Evolutionary conservation across 1,284 basidiomycete species (phyloP), one percentile per base, ranked within the genome.

Genomic region (Pseudozyma sp.): DNA sequence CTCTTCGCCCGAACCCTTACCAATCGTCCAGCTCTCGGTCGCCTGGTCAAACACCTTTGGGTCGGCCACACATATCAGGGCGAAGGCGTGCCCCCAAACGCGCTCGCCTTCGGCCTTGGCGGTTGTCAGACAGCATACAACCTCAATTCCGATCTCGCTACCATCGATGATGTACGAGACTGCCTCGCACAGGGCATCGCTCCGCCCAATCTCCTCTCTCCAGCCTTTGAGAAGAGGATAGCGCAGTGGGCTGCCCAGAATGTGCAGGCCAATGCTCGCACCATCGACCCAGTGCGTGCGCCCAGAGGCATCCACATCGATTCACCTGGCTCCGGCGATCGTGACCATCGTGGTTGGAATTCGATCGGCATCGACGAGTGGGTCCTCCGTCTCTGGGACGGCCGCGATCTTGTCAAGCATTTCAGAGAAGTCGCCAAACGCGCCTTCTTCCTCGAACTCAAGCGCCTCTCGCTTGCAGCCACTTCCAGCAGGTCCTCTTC

Each of bases 331-430:
- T 70, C 65, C 2, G 71, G 71, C 7, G 71, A 74, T 40, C 66
- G 58, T 9, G 71, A 69, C 19, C 33, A 55, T 24, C 57, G 66
- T 17, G 59, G 66, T 6, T 74, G 66, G 62, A 65, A 74, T 43
- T 71, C 59, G 47, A 77, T 77, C 54, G 75, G 75, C 45, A 43
- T 77, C 9, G 75, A 77, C 24, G 75, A 77, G 30, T 77, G 75
- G 75, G 56, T 77, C 29, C 55, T 77, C 7, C 48, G 75, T n/a
- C 66, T 74, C 31, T 74, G 71, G 71, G 71, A 74, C 17, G 71
- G 71, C 5, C 62, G 71, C 4, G 71, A 74, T 42, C 58, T 74
- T n/a, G 66, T 74, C 62, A 66, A 66, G 47, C 66, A 69, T 14
- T 69, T 74, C 46, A 58, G 71, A 35, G 71, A 74, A 40, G 49